A percentile compares a stretch with the other conserved stretches of the same genome.
These are phyloP conservation scores for Mucor lusitanicus DNA, from an alignment of 371 early-diverging fungal genomes.

Conservation along the genomic window DNA sequence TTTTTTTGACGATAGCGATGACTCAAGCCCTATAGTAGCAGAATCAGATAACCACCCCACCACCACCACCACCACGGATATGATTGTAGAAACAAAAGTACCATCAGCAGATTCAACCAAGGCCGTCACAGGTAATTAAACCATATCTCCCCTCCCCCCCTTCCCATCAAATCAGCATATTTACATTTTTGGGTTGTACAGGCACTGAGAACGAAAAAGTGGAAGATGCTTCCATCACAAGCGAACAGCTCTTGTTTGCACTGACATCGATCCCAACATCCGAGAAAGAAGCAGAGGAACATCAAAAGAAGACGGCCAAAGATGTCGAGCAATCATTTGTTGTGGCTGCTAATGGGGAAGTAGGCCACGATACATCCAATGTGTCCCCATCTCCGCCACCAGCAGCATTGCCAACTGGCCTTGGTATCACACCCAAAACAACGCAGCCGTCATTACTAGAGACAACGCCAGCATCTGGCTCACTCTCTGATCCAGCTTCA, in stretches of 20 bases:
- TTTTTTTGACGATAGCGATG: not conserved
- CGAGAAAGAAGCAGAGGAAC: not conserved
- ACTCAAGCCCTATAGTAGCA: not conserved
- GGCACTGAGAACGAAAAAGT: not conserved
- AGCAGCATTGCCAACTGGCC: not conserved
- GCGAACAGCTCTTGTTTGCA: conserved; percentile 42
- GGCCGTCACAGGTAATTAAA: conserved; percentile 16
- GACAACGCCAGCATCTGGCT: not conserved
- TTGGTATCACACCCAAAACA: not conserved
- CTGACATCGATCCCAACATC: conserved; percentile 31
- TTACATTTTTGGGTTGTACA: not conserved
- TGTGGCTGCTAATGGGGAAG: no score
- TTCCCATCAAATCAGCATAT: not conserved
- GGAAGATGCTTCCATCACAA: conserved; percentile 24
- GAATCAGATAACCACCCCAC: not conserved
- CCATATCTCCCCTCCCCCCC: not conserved
- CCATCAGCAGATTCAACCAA: conserved; percentile 13
- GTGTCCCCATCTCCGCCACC: not conserved
- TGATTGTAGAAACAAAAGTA: not conserved
- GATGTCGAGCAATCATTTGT: not conserved
- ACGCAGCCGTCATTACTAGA: not conserved
- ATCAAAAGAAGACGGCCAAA: not conserved
- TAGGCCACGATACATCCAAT: no score
- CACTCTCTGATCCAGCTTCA: not conserved
- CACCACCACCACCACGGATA: no score